Base-by-base conservation (phyloP, 2,329 filamentous ascomycete species). In the Hymenoscyphus fructigenus region DNA sequence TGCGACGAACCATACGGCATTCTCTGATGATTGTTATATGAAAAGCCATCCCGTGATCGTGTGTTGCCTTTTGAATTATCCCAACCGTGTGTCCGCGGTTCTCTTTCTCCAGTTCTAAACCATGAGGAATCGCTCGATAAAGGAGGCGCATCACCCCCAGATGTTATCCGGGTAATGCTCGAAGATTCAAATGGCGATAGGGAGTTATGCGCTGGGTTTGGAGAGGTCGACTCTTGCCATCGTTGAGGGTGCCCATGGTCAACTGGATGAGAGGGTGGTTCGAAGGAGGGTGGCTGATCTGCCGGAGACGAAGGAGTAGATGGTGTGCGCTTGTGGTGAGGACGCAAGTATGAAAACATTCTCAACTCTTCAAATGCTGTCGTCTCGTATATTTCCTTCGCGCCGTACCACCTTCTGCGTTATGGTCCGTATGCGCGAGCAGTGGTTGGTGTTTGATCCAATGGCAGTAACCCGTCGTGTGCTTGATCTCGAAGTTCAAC, bases 111-210 rank as follows among this genome's bases (percentile, higher is more conserved):
- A 17, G 38, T 28, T 47, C 65, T 63, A 10, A 36, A 28, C 53
- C 64, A 66, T 9, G 62, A 62, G 57, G 56, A 56, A 53, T 67
- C 57, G 32, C 64, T 44, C 36, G 26, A 28, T 17, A 29, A 57
- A 9, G 59, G 41, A 4, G 53, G 29, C 28, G 67, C 67, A 38
- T 65, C 67, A 6, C 70, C 70, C 17, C 67, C 66, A 15, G 72
- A 76, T 26, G 78, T 73, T 15, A 80, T 72, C 32, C 77, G 72
- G 38, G 77, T 72, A 44, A 79, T 77, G 36, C 76, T 76, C 36
- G 78, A 76, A 34, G 86, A 75, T 3, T 77, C 84, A 79, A 44
- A 79, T 70, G 5, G 60, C 20, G 6, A 26, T 65, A 14, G 70
- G 65, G 34, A 62, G 59, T 28, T 60, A 62, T 47, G 36, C 47